Conservation (phyloP, 2,329 filamentous ascomycete genomes). For the Colletotrichum chrysophilum region DNA sequence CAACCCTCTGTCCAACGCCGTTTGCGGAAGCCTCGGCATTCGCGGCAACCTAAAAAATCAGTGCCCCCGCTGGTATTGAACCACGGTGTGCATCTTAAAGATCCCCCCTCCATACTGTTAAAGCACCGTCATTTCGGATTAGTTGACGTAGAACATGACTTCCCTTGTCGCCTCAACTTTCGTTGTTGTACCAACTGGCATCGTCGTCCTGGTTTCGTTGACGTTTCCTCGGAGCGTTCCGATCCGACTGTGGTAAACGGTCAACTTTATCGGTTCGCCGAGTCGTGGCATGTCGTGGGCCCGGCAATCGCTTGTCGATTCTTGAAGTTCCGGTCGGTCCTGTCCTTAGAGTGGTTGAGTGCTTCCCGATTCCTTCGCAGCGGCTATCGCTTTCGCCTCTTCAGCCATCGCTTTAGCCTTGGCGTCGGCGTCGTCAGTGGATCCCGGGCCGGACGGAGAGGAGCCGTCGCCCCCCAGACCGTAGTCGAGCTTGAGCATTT, state of each 20-base stretch:
- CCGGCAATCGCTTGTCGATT: neutral
- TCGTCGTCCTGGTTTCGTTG: neutral
- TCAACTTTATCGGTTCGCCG: neutral
- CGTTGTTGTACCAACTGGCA: neutral
- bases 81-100: neutral
- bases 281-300: neutral
- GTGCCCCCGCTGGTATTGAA: neutral
- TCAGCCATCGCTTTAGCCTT: constrained; percentile 5
- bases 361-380: neutral
- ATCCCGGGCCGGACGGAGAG: neutral
- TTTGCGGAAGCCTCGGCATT: neutral
- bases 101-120: neutral
- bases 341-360: neutral
- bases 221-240: neutral
- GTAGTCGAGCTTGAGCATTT: neutral
- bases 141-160: neutral
- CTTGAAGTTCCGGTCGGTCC: neutral
- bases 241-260: neutral
- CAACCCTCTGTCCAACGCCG: neutral
- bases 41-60: neutral
- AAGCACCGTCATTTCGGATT: neutral
- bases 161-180: neutral
- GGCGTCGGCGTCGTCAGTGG: constrained; percentile 4
- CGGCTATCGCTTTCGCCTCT: neutral
- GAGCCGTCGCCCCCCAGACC: neutral